These are phyloP conservation scores for Pythium grandisporangium DNA, from an alignment of 352 stramenopile species.

Conservation along the genomic window DNA sequence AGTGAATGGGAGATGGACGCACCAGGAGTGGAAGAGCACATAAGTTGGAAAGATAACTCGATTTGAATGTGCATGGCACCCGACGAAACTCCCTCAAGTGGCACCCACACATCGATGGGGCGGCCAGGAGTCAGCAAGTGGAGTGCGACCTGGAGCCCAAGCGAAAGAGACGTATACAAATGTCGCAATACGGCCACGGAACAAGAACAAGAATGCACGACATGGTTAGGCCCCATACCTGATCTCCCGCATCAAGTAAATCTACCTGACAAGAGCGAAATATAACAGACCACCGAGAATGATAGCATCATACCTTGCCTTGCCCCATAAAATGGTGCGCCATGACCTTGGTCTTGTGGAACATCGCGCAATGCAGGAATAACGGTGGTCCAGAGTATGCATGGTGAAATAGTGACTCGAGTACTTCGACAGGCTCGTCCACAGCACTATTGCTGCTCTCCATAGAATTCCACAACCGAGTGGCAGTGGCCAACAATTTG, in stretches of 20 bases:
- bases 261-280: too few relatives aligned
- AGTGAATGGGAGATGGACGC: not conserved
- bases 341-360: constrained; percentile 74
- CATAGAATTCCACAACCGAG: constrained; percentile 29
- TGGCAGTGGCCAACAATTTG: not conserved
- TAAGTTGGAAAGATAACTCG: constrained; percentile 71
- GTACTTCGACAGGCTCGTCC: constrained; percentile 19
- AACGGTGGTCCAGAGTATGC: constrained; percentile 52
- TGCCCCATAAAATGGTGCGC: constrained; percentile 72
- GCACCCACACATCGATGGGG: constrained; percentile 62
- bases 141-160: constrained; percentile 48
- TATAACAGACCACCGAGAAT: too few relatives aligned
- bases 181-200: too few relatives aligned
- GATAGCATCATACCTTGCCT: constrained; percentile 28
- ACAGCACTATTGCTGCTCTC: constrained; percentile 16
- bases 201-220: too few relatives aligned
- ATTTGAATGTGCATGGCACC: constrained; percentile 49
- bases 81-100: constrained; percentile 43
- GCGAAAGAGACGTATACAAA: too few relatives aligned
- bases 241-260: too few relatives aligned
- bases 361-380: constrained; percentile 49
- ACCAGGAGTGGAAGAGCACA: constrained; percentile 38
- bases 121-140: constrained; percentile 40
- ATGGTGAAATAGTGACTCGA: constrained; percentile 55
- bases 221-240: too few relatives aligned